Conservation (phyloP, 257 asterid genomes). For the Solanum ossicruentum region DNA sequence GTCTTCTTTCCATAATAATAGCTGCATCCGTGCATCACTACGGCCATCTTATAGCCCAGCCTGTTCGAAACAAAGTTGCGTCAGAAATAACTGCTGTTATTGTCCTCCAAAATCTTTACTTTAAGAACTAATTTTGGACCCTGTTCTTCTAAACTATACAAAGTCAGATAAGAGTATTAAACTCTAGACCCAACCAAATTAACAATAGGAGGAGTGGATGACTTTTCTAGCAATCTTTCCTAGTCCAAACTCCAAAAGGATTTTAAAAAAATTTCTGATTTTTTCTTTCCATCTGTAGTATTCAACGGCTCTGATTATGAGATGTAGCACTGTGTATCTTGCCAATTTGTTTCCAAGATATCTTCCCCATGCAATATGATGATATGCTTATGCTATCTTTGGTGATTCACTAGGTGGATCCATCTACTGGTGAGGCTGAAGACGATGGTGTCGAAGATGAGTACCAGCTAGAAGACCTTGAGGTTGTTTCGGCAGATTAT, state of each 20-base stretch:
- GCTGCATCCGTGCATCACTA: neutral
- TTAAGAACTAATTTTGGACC: neutral
- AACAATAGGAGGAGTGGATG: neutral
- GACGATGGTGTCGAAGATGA: constrained; percentile 99
- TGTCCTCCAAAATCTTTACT: neutral
- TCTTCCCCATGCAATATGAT: neutral
- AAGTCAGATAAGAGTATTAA: neutral
- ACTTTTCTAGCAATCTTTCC: neutral
- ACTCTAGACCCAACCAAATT: neutral
- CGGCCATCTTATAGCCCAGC: neutral
- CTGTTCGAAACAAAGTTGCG: neutral
- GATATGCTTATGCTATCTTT: neutral
- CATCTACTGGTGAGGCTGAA: constrained; percentile 93
- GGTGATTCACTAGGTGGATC: constrained; percentile 51
- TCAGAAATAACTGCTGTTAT: neutral
- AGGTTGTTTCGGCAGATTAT: constrained; percentile 88
- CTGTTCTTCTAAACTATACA: neutral
- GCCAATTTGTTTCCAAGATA: neutral
- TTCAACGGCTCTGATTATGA: neutral
- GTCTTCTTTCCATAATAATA: neutral
- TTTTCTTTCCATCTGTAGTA: neutral
- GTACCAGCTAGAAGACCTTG: constrained; percentile 94
- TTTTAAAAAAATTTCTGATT: neutral
- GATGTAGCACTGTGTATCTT: neutral
- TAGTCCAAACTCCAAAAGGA: neutral